Evolutionary conservation across 257 asterid genomes (phyloP).

Genomic region (Prunella vulgaris): DNA sequence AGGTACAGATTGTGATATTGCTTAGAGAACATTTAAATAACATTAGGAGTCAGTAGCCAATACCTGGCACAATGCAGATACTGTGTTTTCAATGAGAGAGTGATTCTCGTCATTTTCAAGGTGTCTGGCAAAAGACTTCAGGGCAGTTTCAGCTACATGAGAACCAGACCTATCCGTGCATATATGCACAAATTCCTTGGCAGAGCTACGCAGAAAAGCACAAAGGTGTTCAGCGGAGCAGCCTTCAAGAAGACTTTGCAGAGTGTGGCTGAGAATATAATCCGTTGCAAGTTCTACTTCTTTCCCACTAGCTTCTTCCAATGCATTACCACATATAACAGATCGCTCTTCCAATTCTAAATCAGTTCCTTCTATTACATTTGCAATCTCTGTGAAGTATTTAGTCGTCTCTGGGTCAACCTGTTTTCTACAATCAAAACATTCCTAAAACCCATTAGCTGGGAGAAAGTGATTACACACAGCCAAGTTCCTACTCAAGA

Average conservation of each 20-base stretch:
- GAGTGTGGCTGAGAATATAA: constrained; percentile 82
- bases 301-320: constrained; percentile 92
- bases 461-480: not conserved
- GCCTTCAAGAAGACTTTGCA: constrained; percentile 82
- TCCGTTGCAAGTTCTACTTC: constrained; percentile 92
- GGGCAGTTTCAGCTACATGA: constrained; percentile 91
- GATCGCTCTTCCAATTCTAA: constrained; percentile 73
- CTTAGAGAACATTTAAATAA: not conserved
- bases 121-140: constrained; percentile 72
- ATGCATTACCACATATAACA: constrained; percentile 70
- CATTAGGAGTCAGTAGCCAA: constrained; percentile 6
- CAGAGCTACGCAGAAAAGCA: constrained; percentile 57
- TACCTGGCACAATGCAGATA: constrained; percentile 67
- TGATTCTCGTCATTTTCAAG: constrained; percentile 59
- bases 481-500: constrained; percentile 7
- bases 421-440: constrained; percentile 46
- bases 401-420: constrained; percentile 82
- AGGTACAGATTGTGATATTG: not conserved
- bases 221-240: constrained; percentile 77
- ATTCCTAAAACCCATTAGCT: not conserved
- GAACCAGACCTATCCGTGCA: constrained; percentile 90
- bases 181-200: constrained; percentile 52
- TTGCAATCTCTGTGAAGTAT: constrained; percentile 82
- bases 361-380: constrained; percentile 69
- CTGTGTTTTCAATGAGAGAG: constrained; percentile 53